phyloP scores from a whole-genome alignment of 2,329 filamentous ascomycete genomes.

The Aspergillus ustus region DNA sequence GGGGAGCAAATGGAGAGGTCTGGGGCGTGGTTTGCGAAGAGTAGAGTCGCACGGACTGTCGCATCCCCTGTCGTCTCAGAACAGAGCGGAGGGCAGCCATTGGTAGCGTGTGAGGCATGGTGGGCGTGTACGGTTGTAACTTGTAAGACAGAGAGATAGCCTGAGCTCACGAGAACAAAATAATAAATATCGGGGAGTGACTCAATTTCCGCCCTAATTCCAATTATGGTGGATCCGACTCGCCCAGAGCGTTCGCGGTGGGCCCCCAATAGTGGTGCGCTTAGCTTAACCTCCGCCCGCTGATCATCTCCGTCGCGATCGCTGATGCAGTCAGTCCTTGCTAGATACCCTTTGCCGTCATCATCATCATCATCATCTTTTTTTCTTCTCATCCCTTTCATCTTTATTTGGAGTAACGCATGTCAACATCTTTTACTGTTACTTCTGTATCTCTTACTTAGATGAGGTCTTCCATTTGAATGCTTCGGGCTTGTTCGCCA shows the following conservation, averaged over 20 bases:
- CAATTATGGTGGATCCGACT: neutral
- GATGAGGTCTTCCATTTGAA: conserved; percentile 7
- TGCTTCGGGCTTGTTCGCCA: conserved; percentile 8
- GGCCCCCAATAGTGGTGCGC: neutral
- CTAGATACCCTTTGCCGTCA: conserved; percentile 6
- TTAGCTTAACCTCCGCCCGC: conserved; percentile 7
- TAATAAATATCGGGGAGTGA: conserved; percentile 2
- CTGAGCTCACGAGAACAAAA: conserved; percentile 2
- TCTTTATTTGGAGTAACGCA: neutral
- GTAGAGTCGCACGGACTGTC: conserved; percentile 34
- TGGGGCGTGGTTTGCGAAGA: conserved; percentile 43
- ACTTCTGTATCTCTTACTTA: neutral
- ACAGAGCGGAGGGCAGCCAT: conserved; percentile 15
- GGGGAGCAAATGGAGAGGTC: conserved; percentile 66
- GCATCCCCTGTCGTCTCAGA: conserved; percentile 11
- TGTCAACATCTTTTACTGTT: neutral
- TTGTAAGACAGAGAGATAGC: neutral
- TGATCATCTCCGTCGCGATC: neutral
- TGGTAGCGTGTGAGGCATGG: conserved; percentile 8
- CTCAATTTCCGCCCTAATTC: conserved; percentile 5
- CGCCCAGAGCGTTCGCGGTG: neutral
- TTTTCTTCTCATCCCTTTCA: neutral
- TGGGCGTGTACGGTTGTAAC: neutral
- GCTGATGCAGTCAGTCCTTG: neutral
- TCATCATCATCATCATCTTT: neutral